Percentiles rank a stretch among this genome's conserved stretches.
These are phyloP conservation scores for Hamigera avellanea DNA, from an alignment of 495 filamentous ascomycete species.

Conservation along the genomic window DNA sequence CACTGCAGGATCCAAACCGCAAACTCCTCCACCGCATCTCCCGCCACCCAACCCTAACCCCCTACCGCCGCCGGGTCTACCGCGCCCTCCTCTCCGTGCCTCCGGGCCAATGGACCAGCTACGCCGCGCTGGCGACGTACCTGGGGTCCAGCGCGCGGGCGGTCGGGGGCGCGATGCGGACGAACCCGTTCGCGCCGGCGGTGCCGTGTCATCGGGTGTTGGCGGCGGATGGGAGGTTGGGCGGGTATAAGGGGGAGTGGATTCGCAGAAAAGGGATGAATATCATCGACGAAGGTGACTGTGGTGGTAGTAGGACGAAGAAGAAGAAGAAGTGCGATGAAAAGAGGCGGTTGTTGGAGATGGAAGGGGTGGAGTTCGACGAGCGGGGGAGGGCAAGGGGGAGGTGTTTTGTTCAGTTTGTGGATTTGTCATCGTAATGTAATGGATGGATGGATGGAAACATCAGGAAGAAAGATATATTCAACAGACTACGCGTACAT, in stretches of 20 bases:
- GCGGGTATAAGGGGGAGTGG: constrained; percentile 26
- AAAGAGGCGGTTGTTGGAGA: constrained; percentile 16
- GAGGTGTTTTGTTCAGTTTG: constrained; percentile 19
- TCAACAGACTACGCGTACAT: too few species aligned
- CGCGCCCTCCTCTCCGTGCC: constrained; percentile 61
- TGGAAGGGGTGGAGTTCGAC: constrained; percentile 23
- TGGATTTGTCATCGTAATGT: too few species aligned
- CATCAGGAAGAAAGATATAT: too few species aligned
- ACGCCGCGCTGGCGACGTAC: constrained; percentile 55
- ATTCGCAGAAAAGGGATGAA: too few species aligned
- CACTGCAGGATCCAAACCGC: too few species aligned
- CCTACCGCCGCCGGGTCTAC: constrained; percentile 50
- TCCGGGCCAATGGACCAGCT: constrained; percentile 56
- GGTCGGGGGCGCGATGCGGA: constrained; percentile 65
- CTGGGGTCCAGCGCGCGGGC: constrained; percentile 64
- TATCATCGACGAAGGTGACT: constrained; percentile 6
- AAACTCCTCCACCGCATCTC: constrained; percentile 21
- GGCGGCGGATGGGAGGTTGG: constrained; percentile 16
- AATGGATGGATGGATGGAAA: too few species aligned
- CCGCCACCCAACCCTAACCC: constrained; percentile 34
- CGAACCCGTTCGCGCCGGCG: constrained; percentile 56
- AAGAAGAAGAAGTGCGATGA: constrained; percentile 8
- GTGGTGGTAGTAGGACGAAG: not conserved
- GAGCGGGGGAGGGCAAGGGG: constrained; percentile 15
- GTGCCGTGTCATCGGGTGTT: constrained; percentile 41